A percentile compares a stretch with the other conserved stretches of the same genome.
These are phyloP conservation scores for Rhodotorula babjevae DNA, from an alignment of 768 basidiomycete species.

Conservation along the genomic window DNA sequence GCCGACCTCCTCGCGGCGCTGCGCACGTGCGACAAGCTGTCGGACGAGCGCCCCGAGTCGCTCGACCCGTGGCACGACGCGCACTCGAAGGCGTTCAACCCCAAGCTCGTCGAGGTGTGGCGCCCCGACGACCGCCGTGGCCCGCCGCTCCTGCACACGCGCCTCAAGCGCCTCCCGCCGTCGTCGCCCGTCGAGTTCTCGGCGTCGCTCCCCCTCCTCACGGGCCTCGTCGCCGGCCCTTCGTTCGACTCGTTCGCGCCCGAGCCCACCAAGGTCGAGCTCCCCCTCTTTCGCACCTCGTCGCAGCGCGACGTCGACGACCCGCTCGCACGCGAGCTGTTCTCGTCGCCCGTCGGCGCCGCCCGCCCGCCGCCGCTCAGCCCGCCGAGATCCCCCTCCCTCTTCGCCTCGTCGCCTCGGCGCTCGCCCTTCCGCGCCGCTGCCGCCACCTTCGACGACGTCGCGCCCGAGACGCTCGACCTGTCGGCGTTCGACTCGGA, in stretches of 20 bases:
- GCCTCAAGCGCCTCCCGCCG: neutral
- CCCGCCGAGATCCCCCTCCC: neutral
- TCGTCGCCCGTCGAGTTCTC: neutral
- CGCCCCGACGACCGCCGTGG: neutral
- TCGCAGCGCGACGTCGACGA: neutral
- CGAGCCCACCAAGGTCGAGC: neutral
- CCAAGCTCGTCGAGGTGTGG: slow-evolving; percentile 25
- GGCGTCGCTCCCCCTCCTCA: slow-evolving; percentile 1
- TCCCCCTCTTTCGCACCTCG: neutral
- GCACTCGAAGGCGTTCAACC: slow-evolving; percentile 25
- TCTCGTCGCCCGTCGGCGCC: neutral
- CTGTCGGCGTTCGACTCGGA: slow-evolving; percentile 19
- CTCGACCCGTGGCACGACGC: slow-evolving; percentile 35
- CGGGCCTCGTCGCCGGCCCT: neutral
- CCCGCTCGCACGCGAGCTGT: neutral
- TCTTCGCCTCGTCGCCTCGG: neutral
- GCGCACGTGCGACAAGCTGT: slow-evolving; percentile 1
- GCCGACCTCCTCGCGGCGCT: slow-evolving; percentile 14
- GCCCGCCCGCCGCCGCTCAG: neutral
- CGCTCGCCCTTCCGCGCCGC: neutral
- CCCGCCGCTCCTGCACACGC: neutral
- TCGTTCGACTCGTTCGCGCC: neutral
- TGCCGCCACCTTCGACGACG: neutral
- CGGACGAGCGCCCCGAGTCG: slow-evolving; percentile 9
- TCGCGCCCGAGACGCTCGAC: slow-evolving; percentile 10